Evolutionary conservation across 225 moss, liverwort and hornwort genomes (phyloP).

Genomic region (Neckera pumila): DNA sequence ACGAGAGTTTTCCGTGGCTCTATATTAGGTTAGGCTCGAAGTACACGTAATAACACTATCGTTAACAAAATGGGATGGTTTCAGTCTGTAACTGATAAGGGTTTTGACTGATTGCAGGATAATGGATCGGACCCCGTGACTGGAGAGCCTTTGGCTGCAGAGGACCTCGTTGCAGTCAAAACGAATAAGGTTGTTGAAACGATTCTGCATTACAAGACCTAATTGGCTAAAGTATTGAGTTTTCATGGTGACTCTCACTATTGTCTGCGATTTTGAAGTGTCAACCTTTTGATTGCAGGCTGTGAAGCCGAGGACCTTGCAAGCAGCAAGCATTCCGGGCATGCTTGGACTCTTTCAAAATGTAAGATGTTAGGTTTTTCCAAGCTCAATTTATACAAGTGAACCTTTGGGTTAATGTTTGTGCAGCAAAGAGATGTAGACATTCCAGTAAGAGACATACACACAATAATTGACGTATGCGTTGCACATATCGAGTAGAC

Average conservation of each 20-base stretch:
- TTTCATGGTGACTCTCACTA: background rate
- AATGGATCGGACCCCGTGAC: slow-evolving; percentile 89
- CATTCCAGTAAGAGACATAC: background rate
- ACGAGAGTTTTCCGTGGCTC: background rate
- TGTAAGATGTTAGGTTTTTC: slow-evolving; percentile 34
- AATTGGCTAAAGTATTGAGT: background rate
- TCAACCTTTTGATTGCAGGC: slow-evolving; percentile 42
- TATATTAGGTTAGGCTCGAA: background rate
- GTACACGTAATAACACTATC: no score
- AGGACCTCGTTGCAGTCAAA: slow-evolving; percentile 80
- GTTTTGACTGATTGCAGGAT: slow-evolving; percentile 22
- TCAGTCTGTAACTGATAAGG: background rate
- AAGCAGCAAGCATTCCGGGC: slow-evolving; percentile 98
- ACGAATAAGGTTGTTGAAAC: slow-evolving; percentile 59
- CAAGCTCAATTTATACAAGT: background rate
- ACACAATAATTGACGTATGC: background rate
- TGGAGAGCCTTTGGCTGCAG: slow-evolving; percentile 56
- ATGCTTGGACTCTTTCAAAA: slow-evolving; percentile 99
- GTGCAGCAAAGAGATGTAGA: background rate
- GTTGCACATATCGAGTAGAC: background rate
- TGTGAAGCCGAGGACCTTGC: slow-evolving; percentile 93
- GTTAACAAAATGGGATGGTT: background rate
- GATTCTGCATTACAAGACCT: background rate
- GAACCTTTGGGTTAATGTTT: background rate
- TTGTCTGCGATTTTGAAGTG: background rate